Percentiles rank a stretch among this genome's conserved stretches.
Conservation (phyloP, 164 flowering plant genomes). For the Chimonanthus praecox region DNA sequence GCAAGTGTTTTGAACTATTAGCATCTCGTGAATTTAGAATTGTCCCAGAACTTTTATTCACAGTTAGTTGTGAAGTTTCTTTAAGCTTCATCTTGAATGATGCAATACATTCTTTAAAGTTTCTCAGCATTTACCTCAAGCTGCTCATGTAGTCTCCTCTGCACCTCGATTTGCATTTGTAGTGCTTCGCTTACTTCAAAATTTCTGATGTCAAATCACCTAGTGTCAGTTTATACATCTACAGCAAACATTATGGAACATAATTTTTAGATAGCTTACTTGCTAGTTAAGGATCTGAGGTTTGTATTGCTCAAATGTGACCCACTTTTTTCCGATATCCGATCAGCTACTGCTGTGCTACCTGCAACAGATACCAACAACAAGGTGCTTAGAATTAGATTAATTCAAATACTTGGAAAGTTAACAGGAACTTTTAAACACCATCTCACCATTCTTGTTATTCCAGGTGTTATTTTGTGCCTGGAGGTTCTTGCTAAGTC, state of each 20-base stretch:
- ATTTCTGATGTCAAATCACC: slow-evolving; percentile 32
- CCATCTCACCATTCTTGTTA: slow-evolving; percentile 51
- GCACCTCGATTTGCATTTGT: slow-evolving; percentile 94
- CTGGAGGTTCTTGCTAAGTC: slow-evolving; percentile 78
- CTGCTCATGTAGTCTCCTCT: slow-evolving; percentile 85
- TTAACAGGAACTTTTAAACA: not conserved
- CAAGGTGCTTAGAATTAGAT: not conserved
- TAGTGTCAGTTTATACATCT: too few species aligned
- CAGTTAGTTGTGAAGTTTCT: too few species aligned
- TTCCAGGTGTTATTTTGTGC: slow-evolving; percentile 52
- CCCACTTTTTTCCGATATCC: slow-evolving; percentile 45
- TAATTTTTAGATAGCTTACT: slow-evolving; percentile 31
- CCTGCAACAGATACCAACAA: slow-evolving; percentile 15
- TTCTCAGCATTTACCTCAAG: slow-evolving; percentile 56
- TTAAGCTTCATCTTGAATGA: too few species aligned
- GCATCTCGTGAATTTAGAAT: too few species aligned
- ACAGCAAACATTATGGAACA: too few species aligned
- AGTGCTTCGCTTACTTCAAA: slow-evolving; percentile 69
- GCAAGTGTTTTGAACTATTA: too few species aligned
- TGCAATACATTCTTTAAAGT: not conserved
- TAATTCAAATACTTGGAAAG: not conserved
- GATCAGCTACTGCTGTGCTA: slow-evolving; percentile 35
- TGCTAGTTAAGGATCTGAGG: slow-evolving; percentile 50
- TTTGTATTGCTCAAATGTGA: slow-evolving; percentile 34
- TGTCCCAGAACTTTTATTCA: too few species aligned